Conservation (phyloP, 2,329 filamentous ascomycete genomes). For the Periconia macrospinosa region DNA sequence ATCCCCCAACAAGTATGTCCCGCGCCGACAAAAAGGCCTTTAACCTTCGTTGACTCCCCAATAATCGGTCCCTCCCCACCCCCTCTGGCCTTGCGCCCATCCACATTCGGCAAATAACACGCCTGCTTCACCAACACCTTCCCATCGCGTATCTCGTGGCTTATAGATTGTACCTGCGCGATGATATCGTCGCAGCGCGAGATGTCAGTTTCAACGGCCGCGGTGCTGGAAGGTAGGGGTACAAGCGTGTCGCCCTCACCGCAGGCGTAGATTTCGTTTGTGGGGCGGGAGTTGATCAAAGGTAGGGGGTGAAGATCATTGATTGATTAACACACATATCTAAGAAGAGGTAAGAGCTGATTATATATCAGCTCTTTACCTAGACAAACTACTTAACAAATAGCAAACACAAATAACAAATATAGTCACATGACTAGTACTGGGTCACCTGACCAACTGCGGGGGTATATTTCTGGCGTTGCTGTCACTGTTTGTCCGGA, state of each 20-base stretch:
- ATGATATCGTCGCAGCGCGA: constrained; percentile 81
- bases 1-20: constrained; percentile 99
- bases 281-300: constrained; percentile 62
- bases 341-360: no score
- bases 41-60: constrained; percentile 71
- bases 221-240: constrained; percentile 74
- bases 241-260: constrained; percentile 80
- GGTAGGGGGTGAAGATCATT: no score
- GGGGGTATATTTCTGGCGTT: constrained; percentile 87
- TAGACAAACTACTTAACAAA: no score
- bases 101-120: constrained; percentile 86
- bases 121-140: constrained; percentile 76
- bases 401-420: no score
- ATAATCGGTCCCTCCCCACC: constrained; percentile 72
- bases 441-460: no score
- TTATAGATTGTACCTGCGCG: constrained; percentile 70
- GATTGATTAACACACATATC: no score
- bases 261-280: constrained; percentile 90
- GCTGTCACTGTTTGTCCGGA: constrained; percentile 54
- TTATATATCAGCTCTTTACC: no score
- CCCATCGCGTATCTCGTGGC: constrained; percentile 49
- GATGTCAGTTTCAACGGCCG: constrained; percentile 75
- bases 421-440: no score
- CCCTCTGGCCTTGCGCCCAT: constrained; percentile 41
- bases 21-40: constrained; percentile 77